Percentiles rank a stretch among this genome's conserved stretches.
These are phyloP conservation scores for Glebionis coronaria DNA, from an alignment of 129 eudicot species.

Conservation along the genomic window DNA sequence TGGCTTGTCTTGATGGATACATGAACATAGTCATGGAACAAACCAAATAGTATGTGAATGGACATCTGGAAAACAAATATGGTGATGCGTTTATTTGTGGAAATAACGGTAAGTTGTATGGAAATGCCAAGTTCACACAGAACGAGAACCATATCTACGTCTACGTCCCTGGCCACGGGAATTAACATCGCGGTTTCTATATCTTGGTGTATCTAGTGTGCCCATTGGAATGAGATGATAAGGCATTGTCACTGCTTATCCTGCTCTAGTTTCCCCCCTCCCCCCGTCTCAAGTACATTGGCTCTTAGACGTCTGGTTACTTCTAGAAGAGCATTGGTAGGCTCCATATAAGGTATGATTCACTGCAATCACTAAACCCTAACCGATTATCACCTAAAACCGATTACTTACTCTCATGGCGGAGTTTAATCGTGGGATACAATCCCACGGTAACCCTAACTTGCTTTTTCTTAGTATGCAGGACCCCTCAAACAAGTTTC, in stretches of 20 bases:
- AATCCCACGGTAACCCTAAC: too few species aligned
- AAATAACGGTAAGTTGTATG: slow-evolving; percentile 60
- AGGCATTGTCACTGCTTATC: not conserved
- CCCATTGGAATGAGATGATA: slow-evolving; percentile 21
- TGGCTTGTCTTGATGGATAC: slow-evolving; percentile 94
- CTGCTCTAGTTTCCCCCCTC: slow-evolving; percentile 41
- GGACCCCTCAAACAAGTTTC: too few species aligned
- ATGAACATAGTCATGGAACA: slow-evolving; percentile 99
- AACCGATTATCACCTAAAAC: too few species aligned
- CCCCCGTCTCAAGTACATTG: slow-evolving; percentile 72
- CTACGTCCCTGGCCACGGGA: slow-evolving; percentile 42
- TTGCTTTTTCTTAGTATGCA: too few species aligned
- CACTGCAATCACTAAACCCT: too few species aligned
- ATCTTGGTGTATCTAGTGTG: slow-evolving; percentile 37
- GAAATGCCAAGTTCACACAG: slow-evolving; percentile 6
- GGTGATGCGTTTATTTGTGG: slow-evolving; percentile 98
- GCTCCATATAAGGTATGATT: too few species aligned
- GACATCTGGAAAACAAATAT: slow-evolving; percentile 89
- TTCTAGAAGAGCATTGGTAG: slow-evolving; percentile 66
- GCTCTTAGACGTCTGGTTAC: slow-evolving; percentile 67
- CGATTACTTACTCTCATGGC: too few species aligned
- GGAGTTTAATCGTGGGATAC: too few species aligned
- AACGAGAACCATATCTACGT: slow-evolving; percentile 46
- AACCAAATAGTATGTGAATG: slow-evolving; percentile 97
- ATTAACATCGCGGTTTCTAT: slow-evolving; percentile 58